Base-by-base conservation (phyloP, 1,139 yeast genomes). In the Taiozyma sp. region DNA sequence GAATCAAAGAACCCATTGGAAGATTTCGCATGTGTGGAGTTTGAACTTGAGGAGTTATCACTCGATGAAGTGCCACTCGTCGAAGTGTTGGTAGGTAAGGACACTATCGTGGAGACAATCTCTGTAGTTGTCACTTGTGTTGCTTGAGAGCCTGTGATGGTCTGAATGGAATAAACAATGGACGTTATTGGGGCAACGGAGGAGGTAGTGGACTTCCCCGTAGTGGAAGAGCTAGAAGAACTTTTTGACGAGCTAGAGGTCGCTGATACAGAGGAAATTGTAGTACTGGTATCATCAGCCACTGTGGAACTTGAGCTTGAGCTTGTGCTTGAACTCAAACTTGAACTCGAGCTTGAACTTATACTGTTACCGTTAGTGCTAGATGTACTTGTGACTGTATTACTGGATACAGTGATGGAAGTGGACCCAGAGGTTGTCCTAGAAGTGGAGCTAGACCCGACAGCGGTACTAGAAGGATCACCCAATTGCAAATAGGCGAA, bases 1-100 rank as follows among this genome's bases (percentile, higher is more conserved):
- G 69, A 66, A 19, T 60, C 53, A 65, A 73, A 71, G 52, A 67
- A 71, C 1, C 67, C 59, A 8, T 44, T 47, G 23, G 36, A 43
- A 30, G 49, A 48, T 28, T 48, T 46, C 24, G 34, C 43, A 16
- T 24, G 43, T 12, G 40, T 24, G 9, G 51, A 42, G 32, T 44
- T 48, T 28, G 49, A 42, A 7, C 13, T 3, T 24, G 46, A 44
- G 13, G 24, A 22, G 44, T 46, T 8, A 40, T 36, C 24, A 51
- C 43, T 24, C 4, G 52, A 16, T 16, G 50, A 8, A 34, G 27
- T 6, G 27, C n/a, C 48, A 22, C 23, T 45, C 6, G 38, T 24
- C 1, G 50, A 22, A 1, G 59, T 43, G 8, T 57, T 30, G 10
- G 63, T 30, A 8, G 63, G 58, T 1, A 62, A 39, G 30, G 50